phyloP scores from a whole-genome alignment of 495 filamentous ascomycete genomes.

The Wilcoxina mikolae region DNA sequence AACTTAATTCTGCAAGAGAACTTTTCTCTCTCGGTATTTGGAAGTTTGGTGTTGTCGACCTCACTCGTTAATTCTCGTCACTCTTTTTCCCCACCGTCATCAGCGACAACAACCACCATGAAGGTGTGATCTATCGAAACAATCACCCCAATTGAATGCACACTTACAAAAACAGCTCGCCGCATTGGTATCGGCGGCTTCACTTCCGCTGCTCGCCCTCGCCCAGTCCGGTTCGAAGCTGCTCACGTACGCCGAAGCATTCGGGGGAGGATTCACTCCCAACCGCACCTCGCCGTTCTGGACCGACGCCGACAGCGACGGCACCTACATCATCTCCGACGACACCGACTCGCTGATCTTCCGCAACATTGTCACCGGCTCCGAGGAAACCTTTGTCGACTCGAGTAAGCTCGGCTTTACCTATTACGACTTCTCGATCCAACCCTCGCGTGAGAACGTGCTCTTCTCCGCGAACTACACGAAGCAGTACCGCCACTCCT shows the following conservation, averaged over 20 bases:
- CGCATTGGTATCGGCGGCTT: not conserved
- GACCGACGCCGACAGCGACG: constrained; percentile 34
- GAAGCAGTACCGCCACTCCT: constrained; percentile 44
- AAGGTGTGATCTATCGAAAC: too few species aligned
- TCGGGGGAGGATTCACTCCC: constrained; percentile 26
- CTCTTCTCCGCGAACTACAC: constrained; percentile 42
- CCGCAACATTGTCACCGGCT: constrained; percentile 37
- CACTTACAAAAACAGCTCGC: not conserved
- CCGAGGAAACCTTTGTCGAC: constrained; percentile 35
- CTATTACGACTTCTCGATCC: constrained; percentile 32
- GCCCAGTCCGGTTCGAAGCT: constrained; percentile 27
- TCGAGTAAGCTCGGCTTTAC: constrained; percentile 20
- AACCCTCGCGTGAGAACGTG: constrained; percentile 34
- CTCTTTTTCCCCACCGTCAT: too few species aligned
- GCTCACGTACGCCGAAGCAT: constrained; percentile 34
- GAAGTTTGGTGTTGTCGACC: too few species aligned
- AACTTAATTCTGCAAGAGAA: too few species aligned
- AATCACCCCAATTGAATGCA: too few species aligned
- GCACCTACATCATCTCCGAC: constrained; percentile 33
- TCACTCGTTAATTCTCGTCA: too few species aligned
- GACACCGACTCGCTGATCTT: constrained; percentile 32
- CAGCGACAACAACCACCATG: too few species aligned
- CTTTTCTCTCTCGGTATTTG: too few species aligned
- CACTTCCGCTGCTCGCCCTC: constrained; percentile 1
- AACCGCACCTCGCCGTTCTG: constrained; percentile 34